Percentiles rank a stretch among this genome's conserved stretches.
Conservation (phyloP, 495 filamentous ascomycete genomes). For the Xylaria curta region DNA sequence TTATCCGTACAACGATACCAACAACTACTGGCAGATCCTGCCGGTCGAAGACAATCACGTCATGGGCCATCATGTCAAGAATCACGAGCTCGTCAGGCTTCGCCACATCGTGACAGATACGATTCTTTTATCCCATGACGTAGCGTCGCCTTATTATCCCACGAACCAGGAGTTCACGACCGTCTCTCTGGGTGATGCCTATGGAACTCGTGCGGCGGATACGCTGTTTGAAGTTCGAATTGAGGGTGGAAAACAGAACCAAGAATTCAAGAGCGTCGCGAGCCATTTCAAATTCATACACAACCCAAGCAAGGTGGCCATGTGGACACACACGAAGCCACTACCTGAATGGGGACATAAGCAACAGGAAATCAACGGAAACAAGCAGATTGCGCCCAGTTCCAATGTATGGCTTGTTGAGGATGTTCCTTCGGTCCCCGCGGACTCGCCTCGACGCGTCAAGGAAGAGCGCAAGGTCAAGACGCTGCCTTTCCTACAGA, state of each 20-base stretch:
- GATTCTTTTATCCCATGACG: conserved; percentile 93
- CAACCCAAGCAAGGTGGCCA: conserved; percentile 89
- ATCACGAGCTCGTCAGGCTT: conserved; percentile 87
- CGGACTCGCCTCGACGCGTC: conserved; percentile 69
- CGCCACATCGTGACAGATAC: conserved; percentile 86
- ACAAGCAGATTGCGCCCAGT: conserved; percentile 89
- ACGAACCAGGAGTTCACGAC: conserved; percentile 99
- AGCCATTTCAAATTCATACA: conserved; percentile 96
- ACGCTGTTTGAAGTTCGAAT: conserved; percentile 93
- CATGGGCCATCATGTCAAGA: conserved; percentile 70
- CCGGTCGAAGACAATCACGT: conserved; percentile 65
- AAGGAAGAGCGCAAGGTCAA: conserved; percentile 80
- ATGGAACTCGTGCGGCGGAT: conserved; percentile 82
- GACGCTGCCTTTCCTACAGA: conserved; percentile 83
- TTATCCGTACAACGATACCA: conserved; percentile 97
- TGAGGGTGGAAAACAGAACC: conserved; percentile 80
- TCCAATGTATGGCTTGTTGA: conserved; percentile 97
- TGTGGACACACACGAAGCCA: conserved; percentile 96
- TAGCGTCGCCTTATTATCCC: conserved; percentile 95
- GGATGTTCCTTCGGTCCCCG: conserved; percentile 79
- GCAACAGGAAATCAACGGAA: conserved; percentile 98
- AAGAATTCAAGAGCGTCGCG: conserved; percentile 87
- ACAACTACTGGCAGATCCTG: conserved; percentile 97
- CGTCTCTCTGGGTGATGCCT: conserved; percentile 71
- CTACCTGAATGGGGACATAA: conserved; percentile 96